Percentiles rank a stretch among this genome's conserved stretches.
Conservation (phyloP, 306 rosid genomes). For the Prunus fruticosa region DNA sequence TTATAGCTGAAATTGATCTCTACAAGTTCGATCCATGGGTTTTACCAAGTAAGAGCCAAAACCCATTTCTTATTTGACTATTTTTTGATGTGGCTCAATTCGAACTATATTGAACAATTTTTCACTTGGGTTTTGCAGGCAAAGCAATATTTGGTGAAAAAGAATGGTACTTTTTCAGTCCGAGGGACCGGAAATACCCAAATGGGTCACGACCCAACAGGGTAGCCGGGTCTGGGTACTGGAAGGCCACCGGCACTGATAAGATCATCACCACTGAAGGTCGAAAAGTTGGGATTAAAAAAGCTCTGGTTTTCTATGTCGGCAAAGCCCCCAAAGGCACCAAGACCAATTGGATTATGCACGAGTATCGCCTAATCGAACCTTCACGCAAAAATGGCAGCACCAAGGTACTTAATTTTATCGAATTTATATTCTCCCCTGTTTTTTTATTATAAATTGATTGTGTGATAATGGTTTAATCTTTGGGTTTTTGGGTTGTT, state of each 20-base stretch:
- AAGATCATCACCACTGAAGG: constrained; percentile 75
- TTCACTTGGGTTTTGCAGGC: constrained; percentile 32
- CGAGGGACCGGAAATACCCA: constrained; percentile 82
- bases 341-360: constrained; percentile 97
- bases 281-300: constrained; percentile 83
- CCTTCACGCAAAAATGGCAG: constrained; percentile 57
- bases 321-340: constrained; percentile 96
- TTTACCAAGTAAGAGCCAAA: constrained; percentile 56
- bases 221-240: constrained; percentile 92
- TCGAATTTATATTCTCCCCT: not conserved
- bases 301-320: constrained; percentile 83
- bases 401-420: constrained; percentile 43
- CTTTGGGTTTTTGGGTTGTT: not conserved
- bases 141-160: constrained; percentile 89
- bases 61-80: not conserved
- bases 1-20: constrained; percentile 79
- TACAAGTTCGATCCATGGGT: constrained; percentile 94
- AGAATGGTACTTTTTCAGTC: constrained; percentile 95
- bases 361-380: constrained; percentile 82
- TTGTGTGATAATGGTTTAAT: not conserved
- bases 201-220: constrained; percentile 90
- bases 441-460: not conserved
- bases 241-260: constrained; percentile 98
- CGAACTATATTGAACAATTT: not conserved
- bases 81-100: not conserved